Evolutionary conservation across 176 grass and related monocot species (phyloP).

Genomic region (Bromus sterilis): DNA sequence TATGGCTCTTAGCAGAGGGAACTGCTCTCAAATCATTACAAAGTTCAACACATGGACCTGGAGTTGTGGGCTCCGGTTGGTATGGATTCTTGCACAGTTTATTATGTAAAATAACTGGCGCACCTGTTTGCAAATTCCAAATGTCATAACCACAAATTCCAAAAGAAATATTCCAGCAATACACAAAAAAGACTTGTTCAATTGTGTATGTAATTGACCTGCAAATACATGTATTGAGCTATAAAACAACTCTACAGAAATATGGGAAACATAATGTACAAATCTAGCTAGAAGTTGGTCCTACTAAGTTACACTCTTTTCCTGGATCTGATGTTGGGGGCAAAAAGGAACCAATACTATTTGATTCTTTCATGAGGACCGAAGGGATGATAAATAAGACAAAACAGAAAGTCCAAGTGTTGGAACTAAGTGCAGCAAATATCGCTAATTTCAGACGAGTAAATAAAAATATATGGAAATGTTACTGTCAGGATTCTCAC

Average conservation of each 20-base stretch:
- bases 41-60: too few species aligned
- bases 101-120: conserved; percentile 18
- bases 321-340: background rate
- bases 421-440: background rate
- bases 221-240: background rate
- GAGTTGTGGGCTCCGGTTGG: background rate
- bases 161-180: background rate
- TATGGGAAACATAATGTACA: background rate
- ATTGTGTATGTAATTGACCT: too few species aligned
- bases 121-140: conserved; percentile 13
- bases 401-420: too few species aligned
- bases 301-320: background rate
- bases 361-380: background rate
- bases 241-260: background rate
- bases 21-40: too few species aligned
- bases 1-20: background rate
- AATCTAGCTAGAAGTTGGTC: too few species aligned
- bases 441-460: background rate
- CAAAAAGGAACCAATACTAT: background rate
- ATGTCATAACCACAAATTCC: background rate
- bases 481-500: background rate
- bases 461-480: background rate
- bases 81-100: conserved; percentile 20
- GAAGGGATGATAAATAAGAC: too few species aligned
- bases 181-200: background rate